These are phyloP conservation scores for Penicillium daleae DNA, from an alignment of 495 filamentous ascomycete species.

Conservation along the genomic window DNA sequence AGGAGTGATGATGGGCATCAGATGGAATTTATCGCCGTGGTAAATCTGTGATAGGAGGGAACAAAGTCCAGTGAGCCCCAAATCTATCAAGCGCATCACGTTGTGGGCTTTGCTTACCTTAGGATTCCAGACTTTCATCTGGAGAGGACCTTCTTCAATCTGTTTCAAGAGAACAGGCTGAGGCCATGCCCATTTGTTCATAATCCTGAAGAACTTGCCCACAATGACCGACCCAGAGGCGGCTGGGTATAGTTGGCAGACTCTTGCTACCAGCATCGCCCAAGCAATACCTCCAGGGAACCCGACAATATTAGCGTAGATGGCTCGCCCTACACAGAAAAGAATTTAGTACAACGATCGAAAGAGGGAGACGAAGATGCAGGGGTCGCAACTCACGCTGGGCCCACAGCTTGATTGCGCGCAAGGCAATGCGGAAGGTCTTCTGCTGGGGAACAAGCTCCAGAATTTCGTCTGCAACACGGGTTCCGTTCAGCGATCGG, in stretches of 20 bases:
- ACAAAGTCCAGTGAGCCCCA: background rate
- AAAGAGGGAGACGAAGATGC: background rate
- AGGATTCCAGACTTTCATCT: constrained; percentile 92
- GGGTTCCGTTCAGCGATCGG: constrained; percentile 87
- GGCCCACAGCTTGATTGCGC: constrained; percentile 95
- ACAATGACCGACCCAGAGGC: constrained; percentile 85
- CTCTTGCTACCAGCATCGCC: constrained; percentile 94
- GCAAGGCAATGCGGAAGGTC: constrained; percentile 83
- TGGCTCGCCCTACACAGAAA: constrained; percentile 64
- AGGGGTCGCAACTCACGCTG: constrained; percentile 60
- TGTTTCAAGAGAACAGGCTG: constrained; percentile 84
- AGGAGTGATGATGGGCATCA: constrained; percentile 98
- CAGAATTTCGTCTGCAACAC: constrained; percentile 90
- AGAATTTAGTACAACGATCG: background rate
- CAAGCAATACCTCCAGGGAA: constrained; percentile 97
- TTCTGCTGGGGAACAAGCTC: constrained; percentile 84
- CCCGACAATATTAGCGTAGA: constrained; percentile 94
- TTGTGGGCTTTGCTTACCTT: constrained; percentile 53
- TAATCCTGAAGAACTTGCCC: constrained; percentile 89
- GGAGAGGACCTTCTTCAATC: constrained; percentile 80
- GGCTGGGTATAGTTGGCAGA: constrained; percentile 96
- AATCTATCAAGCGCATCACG: constrained; percentile 14
- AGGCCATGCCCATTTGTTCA: constrained; percentile 92
- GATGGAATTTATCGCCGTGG: constrained; percentile 74
- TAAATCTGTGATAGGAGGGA: constrained; percentile 62